Evolutionary conservation across 805 yeast genomes (phyloP).

Genomic region (Kluyveromyces lactis): DNA sequence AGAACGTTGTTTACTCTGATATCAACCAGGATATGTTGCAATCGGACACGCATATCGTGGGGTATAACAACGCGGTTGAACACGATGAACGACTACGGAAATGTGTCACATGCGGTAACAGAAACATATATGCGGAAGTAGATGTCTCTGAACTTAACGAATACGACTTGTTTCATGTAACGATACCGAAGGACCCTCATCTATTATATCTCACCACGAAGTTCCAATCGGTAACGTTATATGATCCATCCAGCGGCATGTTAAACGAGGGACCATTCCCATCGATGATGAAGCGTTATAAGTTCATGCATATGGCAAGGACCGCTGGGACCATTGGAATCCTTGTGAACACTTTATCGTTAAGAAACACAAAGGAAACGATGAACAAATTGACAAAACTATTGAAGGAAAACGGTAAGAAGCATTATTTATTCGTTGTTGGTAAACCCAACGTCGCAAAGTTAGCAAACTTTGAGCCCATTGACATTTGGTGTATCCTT

Average conservation of each 20-base stretch:
- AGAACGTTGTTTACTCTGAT: slow-evolving; percentile 33
- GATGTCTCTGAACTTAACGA: slow-evolving; percentile 27
- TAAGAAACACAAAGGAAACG: slow-evolving; percentile 62
- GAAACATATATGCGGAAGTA: slow-evolving; percentile 20
- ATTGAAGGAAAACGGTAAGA: slow-evolving; percentile 72
- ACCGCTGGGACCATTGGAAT: slow-evolving; percentile 90
- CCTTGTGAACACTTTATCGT: slow-evolving; percentile 79
- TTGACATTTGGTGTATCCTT: slow-evolving; percentile 88
- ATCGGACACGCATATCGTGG: slow-evolving; percentile 35
- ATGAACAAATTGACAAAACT: slow-evolving; percentile 52
- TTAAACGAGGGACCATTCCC: slow-evolving; percentile 57
- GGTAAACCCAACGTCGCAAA: slow-evolving; percentile 98
- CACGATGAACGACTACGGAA: slow-evolving; percentile 4
- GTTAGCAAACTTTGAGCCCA: slow-evolving; percentile 88
- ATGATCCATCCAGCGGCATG: slow-evolving; percentile 34
- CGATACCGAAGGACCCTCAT: slow-evolving; percentile 70
- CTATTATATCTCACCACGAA: slow-evolving; percentile 66
- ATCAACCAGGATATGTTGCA: slow-evolving; percentile 27
- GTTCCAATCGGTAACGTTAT: slow-evolving; percentile 46
- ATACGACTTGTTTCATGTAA: slow-evolving; percentile 60
- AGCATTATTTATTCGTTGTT: slow-evolving; percentile 88
- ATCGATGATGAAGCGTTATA: slow-evolving; percentile 73
- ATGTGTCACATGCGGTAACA: slow-evolving; percentile 27
- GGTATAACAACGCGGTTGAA: slow-evolving; percentile 19
- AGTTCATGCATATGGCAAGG: slow-evolving; percentile 80